phyloP scores from a whole-genome alignment of 352 stramenopile species.

The Phytophthora boehmeriae region DNA sequence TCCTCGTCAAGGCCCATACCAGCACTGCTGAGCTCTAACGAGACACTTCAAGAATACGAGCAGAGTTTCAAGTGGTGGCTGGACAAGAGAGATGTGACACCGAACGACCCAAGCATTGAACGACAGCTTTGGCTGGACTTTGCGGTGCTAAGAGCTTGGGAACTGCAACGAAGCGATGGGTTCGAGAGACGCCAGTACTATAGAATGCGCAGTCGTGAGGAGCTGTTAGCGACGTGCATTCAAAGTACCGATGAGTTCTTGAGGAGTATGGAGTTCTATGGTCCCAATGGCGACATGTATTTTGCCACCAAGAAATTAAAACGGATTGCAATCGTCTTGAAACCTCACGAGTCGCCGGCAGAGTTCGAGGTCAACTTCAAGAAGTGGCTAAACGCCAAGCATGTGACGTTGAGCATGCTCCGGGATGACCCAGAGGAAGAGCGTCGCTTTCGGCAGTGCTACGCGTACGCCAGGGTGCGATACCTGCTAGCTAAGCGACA shows the following conservation, averaged over 20 bases:
- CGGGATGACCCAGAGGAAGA: conserved; percentile 3
- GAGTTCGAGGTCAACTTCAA: conserved; percentile 2
- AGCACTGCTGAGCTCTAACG: too few species aligned
- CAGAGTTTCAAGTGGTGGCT: too few species aligned
- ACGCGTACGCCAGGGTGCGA: conserved; percentile 5
- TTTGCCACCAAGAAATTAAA: conserved; percentile 3
- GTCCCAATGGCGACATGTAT: conserved; percentile 16
- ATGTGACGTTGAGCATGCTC: neutral
- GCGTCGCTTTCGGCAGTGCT: conserved; percentile 9
- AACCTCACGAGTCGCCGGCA: neutral
- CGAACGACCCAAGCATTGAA: too few species aligned
- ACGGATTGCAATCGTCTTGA: conserved; percentile 15
- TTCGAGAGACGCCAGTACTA: neutral
- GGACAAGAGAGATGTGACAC: too few species aligned
- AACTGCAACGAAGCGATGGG: too few species aligned
- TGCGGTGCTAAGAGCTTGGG: too few species aligned
- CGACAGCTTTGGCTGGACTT: too few species aligned
- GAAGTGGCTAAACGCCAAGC: neutral
- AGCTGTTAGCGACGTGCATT: conserved; percentile 15
- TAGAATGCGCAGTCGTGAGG: conserved; percentile 7
- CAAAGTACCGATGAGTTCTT: conserved; percentile 10
- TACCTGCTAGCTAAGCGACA: neutral
- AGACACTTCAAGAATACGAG: too few species aligned
- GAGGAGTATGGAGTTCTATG: conserved; percentile 8
- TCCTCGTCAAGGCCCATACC: too few species aligned